These are phyloP conservation scores for Xenoacremonium recifei DNA, from an alignment of 2,329 filamentous ascomycete genomes.

Conservation along the genomic window DNA sequence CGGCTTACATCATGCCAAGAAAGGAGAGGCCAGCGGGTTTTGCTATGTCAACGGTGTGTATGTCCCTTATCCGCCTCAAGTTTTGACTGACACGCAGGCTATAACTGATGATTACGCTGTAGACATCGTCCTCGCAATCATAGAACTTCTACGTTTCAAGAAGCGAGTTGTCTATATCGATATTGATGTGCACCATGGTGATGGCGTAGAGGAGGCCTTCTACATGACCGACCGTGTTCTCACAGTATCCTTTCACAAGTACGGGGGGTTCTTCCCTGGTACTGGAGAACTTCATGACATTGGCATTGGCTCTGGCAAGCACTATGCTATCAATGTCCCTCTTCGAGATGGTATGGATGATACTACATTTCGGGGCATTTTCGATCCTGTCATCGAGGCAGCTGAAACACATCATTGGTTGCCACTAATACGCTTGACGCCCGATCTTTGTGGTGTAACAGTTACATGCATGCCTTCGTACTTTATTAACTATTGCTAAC, in stretches of 20 bases:
- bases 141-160: constrained; percentile 86
- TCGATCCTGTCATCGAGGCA: constrained; percentile 84
- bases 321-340: constrained; percentile 89
- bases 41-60: constrained; percentile 92
- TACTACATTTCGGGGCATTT: constrained; percentile 83
- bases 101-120: constrained; percentile 22
- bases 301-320: constrained; percentile 82
- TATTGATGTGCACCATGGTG: constrained; percentile 91
- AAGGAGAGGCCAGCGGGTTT: constrained; percentile 93
- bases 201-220: constrained; percentile 93
- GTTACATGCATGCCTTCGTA: too few relatives aligned
- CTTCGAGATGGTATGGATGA: constrained; percentile 92
- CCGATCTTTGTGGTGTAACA: too few relatives aligned
- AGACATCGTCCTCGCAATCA: constrained; percentile 95
- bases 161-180: constrained; percentile 97
- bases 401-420: too few relatives aligned
- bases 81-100: background rate
- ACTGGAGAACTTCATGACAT: constrained; percentile 86
- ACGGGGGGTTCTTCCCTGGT: constrained; percentile 93
- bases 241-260: constrained; percentile 94
- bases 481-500: too few relatives aligned
- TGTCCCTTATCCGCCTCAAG: too few relatives aligned
- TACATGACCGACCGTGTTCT: constrained; percentile 91
- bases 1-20: constrained; percentile 95
- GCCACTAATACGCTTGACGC: too few relatives aligned